These are phyloP conservation scores for Diplodia intermedia DNA, from an alignment of 2,329 filamentous ascomycete genomes.

Conservation along the genomic window DNA sequence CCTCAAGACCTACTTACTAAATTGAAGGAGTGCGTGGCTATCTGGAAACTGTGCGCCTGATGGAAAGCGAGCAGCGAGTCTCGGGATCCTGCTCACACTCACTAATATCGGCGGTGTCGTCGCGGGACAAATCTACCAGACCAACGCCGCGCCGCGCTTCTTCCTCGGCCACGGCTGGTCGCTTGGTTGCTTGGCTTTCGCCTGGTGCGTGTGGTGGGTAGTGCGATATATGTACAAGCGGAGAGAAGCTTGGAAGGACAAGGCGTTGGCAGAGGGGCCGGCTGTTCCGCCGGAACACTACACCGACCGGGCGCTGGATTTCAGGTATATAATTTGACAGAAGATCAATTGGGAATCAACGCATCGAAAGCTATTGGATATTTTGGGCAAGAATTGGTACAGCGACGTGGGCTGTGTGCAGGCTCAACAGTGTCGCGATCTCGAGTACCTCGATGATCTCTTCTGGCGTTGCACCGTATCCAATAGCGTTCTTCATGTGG, in stretches of 20 bases:
- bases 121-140: constrained; percentile 45
- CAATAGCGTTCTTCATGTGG: constrained; percentile 58
- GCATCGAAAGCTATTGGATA: no score
- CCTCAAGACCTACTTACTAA: not conserved
- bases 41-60: constrained; percentile 44
- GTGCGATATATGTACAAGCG: constrained; percentile 43
- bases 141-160: constrained; percentile 40
- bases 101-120: constrained; percentile 47
- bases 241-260: constrained; percentile 45
- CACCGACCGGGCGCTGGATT: constrained; percentile 9
- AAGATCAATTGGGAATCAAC: not conserved
- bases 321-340: constrained; percentile 6
- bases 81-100: constrained; percentile 44
- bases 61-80: constrained; percentile 44
- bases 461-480: constrained; percentile 54
- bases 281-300: not conserved
- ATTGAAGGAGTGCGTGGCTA: constrained; percentile 40
- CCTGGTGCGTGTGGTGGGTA: constrained; percentile 51
- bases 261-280: constrained; percentile 36
- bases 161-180: constrained; percentile 48
- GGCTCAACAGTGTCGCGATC: constrained; percentile 49
- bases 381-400: constrained; percentile 35
- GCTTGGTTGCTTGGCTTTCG: constrained; percentile 46
- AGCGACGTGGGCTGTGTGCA: constrained; percentile 42
- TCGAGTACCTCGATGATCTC: constrained; percentile 59